Evolutionary conservation across 179 eudicot genomes (phyloP).

Genomic region (Patellifolia procumbens): DNA sequence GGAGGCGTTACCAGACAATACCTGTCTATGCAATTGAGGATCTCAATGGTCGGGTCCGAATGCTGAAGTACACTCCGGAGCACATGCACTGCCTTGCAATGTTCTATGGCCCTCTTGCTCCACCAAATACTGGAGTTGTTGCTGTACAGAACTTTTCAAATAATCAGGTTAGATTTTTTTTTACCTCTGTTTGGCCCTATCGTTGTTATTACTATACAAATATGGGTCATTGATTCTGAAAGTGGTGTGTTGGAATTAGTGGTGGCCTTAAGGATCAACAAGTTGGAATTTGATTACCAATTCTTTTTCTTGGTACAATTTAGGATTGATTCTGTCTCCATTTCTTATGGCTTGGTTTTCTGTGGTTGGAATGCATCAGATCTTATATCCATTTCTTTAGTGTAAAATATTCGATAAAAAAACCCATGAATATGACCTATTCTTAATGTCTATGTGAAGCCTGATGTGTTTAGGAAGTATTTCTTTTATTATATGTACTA

Average conservation of each 20-base stretch:
- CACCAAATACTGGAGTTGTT: slow-evolving; percentile 86
- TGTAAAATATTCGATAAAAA: too few species aligned
- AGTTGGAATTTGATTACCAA: neutral
- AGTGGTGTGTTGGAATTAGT: neutral
- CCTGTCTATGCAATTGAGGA: slow-evolving; percentile 96
- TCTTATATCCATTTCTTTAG: too few species aligned
- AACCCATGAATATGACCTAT: too few species aligned
- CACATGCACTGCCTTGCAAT: slow-evolving; percentile 98
- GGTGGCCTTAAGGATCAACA: neutral
- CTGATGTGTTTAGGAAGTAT: too few species aligned
- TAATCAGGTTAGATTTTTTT: slow-evolving; percentile 59
- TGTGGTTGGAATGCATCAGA: too few species aligned
- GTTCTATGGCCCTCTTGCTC: slow-evolving; percentile 99
- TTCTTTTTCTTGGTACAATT: neutral
- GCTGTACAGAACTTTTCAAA: slow-evolving; percentile 83
- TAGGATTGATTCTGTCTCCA: neutral
- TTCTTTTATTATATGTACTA: too few species aligned
- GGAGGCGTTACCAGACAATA: slow-evolving; percentile 94
- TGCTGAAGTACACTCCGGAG: slow-evolving; percentile 98
- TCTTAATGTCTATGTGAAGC: too few species aligned
- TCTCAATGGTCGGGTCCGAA: slow-evolving; percentile 72
- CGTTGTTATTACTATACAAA: too few species aligned
- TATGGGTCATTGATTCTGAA: neutral
- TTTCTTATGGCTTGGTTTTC: too few species aligned
- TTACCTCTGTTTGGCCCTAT: neutral